Base-by-base conservation (phyloP, 352 stramenopile species). In the Globisporangium polare region DNA sequence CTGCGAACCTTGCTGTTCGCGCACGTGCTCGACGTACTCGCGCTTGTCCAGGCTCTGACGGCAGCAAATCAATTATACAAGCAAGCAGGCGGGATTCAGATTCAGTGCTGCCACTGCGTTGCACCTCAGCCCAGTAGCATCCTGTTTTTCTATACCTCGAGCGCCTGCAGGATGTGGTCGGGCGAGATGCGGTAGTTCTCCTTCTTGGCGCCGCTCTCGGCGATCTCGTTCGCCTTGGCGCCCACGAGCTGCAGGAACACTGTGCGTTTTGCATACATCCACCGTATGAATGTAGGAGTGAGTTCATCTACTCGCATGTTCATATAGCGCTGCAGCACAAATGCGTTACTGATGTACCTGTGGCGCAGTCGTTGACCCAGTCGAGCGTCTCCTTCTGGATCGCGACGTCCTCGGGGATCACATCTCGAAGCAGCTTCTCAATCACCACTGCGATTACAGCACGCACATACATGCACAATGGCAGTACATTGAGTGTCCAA, bases 131-230 rank as follows among this genome's bases (percentile, higher is more conserved):
- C 15, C 9, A 39, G 47, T 35, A 6, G 10, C 51, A 17, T 20
- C 15, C 18, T 7, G 17, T 7, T 12, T n/a, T 7, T 12, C 12
- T 37, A 6, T 31, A 87, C 80, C 72, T 87, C 65, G 26, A 92
- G 71, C 54, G 80, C 80, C 39, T 73, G 52, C 29, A 77, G 63
- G 18, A 89, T 71, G 51, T 90, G 73, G 13, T 88, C 78, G n/a
- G 73, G 42, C 18, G 72, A 73, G 52, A 92, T 80, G 49, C 83
- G 83, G 53, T 89, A 89, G 59, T 88, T 86, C 43, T 92, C 78
- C 53, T 78, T 86, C 62, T 74, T 86, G 13, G 80, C 69, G 24
- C 56, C 51, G 4, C 50, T 64, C 53, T 85, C 77, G 0, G 83
- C 83, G 10, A 84, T 65, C 3, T 53, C 60, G 50, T 92, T 90